Evolutionary conservation across 2,329 filamentous ascomycete species (phyloP), one percentile per base, ranked within the genome.

Genomic region (Neofusicoccum ribis): DNA sequence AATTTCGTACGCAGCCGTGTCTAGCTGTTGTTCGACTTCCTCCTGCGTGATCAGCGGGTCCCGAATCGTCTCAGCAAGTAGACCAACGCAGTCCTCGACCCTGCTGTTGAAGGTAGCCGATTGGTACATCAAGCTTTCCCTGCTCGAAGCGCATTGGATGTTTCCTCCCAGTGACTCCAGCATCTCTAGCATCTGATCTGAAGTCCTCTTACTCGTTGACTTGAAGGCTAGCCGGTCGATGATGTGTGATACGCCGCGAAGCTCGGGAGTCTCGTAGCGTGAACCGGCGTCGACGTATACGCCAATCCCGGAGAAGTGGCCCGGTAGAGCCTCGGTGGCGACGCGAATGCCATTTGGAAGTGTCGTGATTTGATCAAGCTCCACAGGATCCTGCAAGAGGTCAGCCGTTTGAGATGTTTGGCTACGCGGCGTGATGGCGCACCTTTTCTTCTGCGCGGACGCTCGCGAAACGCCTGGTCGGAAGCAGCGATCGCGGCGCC

Each of bases 121-220:
- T 79, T 99, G 95, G 82, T 99, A 99, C 95, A 99, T 99, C 80
- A 99, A 87, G 65, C 92, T 92, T 80, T 99, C 95, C 69, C 95
- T 86, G 1, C 93, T 96, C 1, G 93, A 97, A 11, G 94, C 93
- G 80, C 95, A 99, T 80, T 98, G 93, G 66, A 99, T 94, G 77
- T 97, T 97, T 37, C 95, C 95, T 41, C 95, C 95, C 3, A 99
- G 83, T 0, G 89, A 89, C 79, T 98, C 95, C 39, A 97, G 85
- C 39, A 89, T 84, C 78, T 97, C 92, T 20, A 97, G 83, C 88
- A 98, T 95, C 70, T 93, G 84, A 78, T 97, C 93, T 64, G 89
- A 88, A 0, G 87, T 87, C 67, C 89, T 88, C 41, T 83, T 82
- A 39, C 85, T 85, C 0, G 95, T 98, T 23, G 87, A 88, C 73